These are phyloP conservation scores for Triglochin maritima DNA, from an alignment of 106 monocot species.

Conservation along the genomic window DNA sequence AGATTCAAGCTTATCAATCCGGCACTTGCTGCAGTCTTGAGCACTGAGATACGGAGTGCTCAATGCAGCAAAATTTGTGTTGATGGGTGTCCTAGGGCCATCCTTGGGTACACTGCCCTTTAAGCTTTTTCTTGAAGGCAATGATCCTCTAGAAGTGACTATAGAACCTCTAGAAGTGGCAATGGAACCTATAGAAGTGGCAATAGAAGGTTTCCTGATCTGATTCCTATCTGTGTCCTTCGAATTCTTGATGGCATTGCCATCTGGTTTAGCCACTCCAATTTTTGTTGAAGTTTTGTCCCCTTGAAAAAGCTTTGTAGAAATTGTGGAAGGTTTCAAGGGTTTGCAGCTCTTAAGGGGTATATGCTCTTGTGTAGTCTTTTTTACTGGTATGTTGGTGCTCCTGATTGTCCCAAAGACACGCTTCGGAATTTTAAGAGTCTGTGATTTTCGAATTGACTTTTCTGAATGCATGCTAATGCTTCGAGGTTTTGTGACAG, in stretches of 20 bases:
- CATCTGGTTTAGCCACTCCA: not conserved
- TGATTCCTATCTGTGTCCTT: not conserved
- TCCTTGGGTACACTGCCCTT: conserved; percentile 10
- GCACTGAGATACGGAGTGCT: conserved; percentile 57
- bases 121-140: not conserved
- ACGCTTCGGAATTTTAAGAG: conserved; percentile 36
- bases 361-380: conserved; percentile 4
- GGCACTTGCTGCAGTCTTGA: conserved; percentile 46
- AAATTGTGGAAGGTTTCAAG: conserved; percentile 9
- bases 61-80: not conserved
- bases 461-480: too few species aligned
- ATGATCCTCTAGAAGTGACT: too few species aligned
- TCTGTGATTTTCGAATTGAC: too few species aligned
- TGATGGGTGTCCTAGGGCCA: conserved; percentile 30
- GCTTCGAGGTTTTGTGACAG: not conserved
- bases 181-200: conserved; percentile 15
- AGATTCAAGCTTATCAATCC: conserved; percentile 43
- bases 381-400: conserved; percentile 36
- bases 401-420: conserved; percentile 37
- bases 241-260: not conserved
- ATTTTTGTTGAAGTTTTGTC: not conserved
- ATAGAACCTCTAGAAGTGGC: too few species aligned
- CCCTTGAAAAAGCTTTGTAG: not conserved
- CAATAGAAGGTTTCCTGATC: conserved; percentile 3
- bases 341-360: conserved; percentile 21